Evolutionary conservation across 163 green algal species (phyloP).

Genomic region (Chloroidium sp.): DNA sequence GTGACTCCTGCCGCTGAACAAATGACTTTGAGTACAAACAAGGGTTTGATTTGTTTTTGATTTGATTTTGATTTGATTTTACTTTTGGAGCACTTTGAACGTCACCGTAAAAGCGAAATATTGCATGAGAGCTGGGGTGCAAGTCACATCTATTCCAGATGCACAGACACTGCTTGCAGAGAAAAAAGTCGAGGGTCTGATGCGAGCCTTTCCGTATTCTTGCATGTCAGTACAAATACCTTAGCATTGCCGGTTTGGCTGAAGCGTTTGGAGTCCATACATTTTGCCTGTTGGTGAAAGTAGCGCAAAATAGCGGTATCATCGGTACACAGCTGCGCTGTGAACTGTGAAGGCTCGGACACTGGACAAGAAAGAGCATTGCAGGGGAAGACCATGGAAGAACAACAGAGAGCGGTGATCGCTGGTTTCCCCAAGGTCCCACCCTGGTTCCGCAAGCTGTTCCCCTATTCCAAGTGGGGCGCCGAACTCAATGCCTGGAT

Average conservation of each 20-base stretch:
- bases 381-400: slow-evolving; percentile 23
- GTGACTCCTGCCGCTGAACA: slow-evolving; percentile 1
- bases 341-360: background rate
- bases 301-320: background rate
- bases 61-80: slow-evolving; percentile 4
- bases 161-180: too few relatives aligned
- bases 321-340: background rate
- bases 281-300: background rate
- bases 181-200: too few relatives aligned
- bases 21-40: background rate
- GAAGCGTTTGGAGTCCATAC: background rate
- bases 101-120: too few relatives aligned
- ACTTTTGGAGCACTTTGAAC: background rate
- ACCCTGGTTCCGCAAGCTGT: slow-evolving; percentile 49
- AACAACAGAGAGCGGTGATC: slow-evolving; percentile 50
- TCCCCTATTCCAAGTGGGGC: slow-evolving; percentile 60
- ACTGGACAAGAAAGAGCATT: background rate
- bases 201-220: too few relatives aligned
- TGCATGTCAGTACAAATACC: background rate
- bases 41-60: background rate
- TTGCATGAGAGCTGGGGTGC: too few relatives aligned
- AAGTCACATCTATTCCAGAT: too few relatives aligned
- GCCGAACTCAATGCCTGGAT: slow-evolving; percentile 63
- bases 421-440: slow-evolving; percentile 46
- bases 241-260: background rate